Evolutionary conservation across 1,284 basidiomycete species (phyloP), one percentile per base, ranked within the genome.

Genomic region (Boletus sp.): DNA sequence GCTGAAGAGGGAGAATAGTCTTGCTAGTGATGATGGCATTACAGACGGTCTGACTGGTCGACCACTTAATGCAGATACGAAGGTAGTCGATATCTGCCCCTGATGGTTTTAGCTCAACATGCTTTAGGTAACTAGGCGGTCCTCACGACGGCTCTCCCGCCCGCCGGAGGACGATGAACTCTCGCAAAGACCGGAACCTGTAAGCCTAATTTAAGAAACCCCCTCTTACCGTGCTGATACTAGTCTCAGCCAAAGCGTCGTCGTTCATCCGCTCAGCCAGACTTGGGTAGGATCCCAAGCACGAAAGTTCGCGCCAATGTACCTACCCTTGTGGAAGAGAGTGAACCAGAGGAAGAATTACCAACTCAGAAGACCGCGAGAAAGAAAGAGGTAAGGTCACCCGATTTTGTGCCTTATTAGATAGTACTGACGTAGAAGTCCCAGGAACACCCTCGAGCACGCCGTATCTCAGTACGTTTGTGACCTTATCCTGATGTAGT

Each of bases 21-120:
- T 77, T 48, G 80, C 88, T 4, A 90, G 87, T 59, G 83, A 88
- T 49, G 81, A 88, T 52, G 88, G 88, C 4, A 91, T 91, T 50
- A 80, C 72, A 34, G 84, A 91, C 64, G 89, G 88, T 22, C 56
- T 81, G 17, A 91, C 88, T 12, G 89, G 89, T 13, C 68, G 74
- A 60, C 82, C 75, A 30, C 64, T 90, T 46, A 65, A 46, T 43
- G 72, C 68, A 51, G 73, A 70, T 49, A 62, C 69, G 40, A 76
- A 74, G 69, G 81, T 78, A 50, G 69, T 20, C 17, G 38, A 48
- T 33, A 44, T 43, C 42, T 36, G 2, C 26, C 44, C 46, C 30
- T 41, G 30, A 39, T 42, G 34, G n/a, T 14, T 34, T 45, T 45
- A 30, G 16, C 46, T 64, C 43, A 65, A 44, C 26, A 36, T 46